A percentile compares a stretch with the other conserved stretches of the same genome.
Conservation (phyloP, 2,329 filamentous ascomycete species). For the Geosmithia morbida region DNA sequence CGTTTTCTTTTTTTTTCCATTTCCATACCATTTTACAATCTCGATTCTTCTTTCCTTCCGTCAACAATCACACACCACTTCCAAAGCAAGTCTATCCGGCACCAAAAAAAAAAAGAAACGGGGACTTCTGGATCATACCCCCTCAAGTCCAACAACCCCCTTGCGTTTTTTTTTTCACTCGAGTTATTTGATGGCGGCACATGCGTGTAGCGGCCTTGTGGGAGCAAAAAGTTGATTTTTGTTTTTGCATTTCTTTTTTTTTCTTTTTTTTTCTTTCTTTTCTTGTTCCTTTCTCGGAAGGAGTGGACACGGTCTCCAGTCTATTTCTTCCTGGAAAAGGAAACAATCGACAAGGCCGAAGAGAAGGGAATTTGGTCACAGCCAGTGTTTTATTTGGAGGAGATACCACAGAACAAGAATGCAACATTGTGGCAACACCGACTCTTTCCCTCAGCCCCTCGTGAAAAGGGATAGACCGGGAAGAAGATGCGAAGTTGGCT, state of each 20-base stretch:
- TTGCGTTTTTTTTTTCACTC: background rate
- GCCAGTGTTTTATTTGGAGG: background rate
- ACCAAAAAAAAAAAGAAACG: constrained; percentile 3
- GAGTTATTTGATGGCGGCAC: background rate
- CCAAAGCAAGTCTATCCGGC: constrained; percentile 3
- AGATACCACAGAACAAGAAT: constrained; percentile 3
- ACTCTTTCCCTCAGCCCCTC: background rate
- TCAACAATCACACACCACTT: background rate
- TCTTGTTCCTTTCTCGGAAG: background rate
- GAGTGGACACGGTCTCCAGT: background rate
- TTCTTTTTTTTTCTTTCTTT: background rate
- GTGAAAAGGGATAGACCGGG: background rate
- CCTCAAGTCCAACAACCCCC: background rate
- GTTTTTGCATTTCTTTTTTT: background rate
- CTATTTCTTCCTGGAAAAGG: too few relatives aligned
- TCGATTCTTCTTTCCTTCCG: background rate
- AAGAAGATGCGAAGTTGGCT: background rate
- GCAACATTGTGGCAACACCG: constrained; percentile 1
- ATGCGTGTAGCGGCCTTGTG: background rate
- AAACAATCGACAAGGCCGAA: too few relatives aligned
- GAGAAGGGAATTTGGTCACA: background rate
- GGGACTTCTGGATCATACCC: constrained; percentile 2
- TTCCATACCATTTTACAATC: background rate
- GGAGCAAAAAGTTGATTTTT: constrained; percentile 1
- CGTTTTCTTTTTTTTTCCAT: constrained; percentile 1